Evolutionary conservation across 352 stramenopile genomes (phyloP).

Genomic region (Phytophthora boehmeriae): DNA sequence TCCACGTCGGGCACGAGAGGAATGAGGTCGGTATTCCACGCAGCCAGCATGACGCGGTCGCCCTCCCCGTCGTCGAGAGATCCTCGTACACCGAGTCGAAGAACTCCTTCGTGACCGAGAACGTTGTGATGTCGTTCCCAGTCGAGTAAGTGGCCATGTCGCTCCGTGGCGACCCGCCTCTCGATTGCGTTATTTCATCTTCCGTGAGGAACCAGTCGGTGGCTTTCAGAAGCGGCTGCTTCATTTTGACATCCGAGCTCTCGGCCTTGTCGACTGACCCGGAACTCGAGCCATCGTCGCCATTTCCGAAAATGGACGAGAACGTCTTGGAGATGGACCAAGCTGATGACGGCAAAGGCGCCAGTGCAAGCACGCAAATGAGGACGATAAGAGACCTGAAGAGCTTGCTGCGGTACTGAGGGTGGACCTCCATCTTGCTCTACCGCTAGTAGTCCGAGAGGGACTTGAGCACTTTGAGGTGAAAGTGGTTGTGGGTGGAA

Average conservation of each 20-base stretch:
- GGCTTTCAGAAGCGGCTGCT: slow-evolving; percentile 53
- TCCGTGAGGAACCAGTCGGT: too few species aligned
- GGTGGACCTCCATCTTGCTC: neutral
- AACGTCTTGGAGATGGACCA: too few species aligned
- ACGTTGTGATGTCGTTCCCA: too few species aligned
- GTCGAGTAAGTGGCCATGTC: too few species aligned
- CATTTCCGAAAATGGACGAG: slow-evolving; percentile 14
- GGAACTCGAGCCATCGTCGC: slow-evolving; percentile 3
- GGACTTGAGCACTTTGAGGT: neutral
- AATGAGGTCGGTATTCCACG: slow-evolving; percentile 56
- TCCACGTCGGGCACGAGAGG: slow-evolving; percentile 36
- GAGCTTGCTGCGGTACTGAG: neutral
- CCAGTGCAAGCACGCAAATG: slow-evolving; percentile 4
- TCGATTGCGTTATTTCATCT: too few species aligned
- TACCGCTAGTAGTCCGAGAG: too few species aligned
- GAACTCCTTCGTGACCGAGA: slow-evolving; percentile 43
- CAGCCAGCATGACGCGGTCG: slow-evolving; percentile 42
- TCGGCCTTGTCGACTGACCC: slow-evolving; percentile 9
- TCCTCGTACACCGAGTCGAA: slow-evolving; percentile 51
- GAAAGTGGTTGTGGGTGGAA: neutral
- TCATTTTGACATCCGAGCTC: slow-evolving; percentile 6
- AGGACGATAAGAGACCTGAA: slow-evolving; percentile 1
- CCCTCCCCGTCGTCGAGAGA: slow-evolving; percentile 26
- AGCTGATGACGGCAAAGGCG: neutral
- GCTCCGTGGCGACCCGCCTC: too few species aligned